Evolutionary conservation across 192 early-diverging fungal species (phyloP), one percentile per base, ranked within the genome.

Genomic region (Obelidium mucronatum): DNA sequence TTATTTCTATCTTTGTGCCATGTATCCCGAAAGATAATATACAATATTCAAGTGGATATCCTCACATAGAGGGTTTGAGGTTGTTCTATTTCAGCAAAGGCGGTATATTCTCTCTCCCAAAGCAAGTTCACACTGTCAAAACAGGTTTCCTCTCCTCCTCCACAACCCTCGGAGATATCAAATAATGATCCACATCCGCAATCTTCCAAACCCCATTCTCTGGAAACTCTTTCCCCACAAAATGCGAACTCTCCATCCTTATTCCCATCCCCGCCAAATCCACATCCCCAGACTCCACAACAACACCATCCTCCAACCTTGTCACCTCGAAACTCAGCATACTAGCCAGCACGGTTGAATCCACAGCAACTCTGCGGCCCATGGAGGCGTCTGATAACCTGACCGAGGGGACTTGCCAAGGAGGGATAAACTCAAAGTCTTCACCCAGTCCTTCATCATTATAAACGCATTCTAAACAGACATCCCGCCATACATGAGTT

Each of bases 261-360:
- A 72, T 44, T 13, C 44, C 70, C 51, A 72, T 72, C 36, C 44
- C 40, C 22, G 58, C 70, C 70, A 72, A 59, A 72, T 72, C 70
- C 17, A 53, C 52, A 15, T 53, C 17, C 3, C 70, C 70, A 11
- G 4, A 5, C n/a, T 35, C 28, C 11, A 72, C 39, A 2, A 59
- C 15, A 11, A 36, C 36, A n/a, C 70, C 70, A 40, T 72, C 70
- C 6, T 13, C 19, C 8, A 31, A 36, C 37, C 70, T 22, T 8
- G 37, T 31, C n/a, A 72, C 1, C 11, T 30, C 24, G 37, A 59
- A 72, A 13, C 59, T 34, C 13, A 72, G 53, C 15, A 58, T 26
- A 15, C 24, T 13, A 59, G 54, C 70, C 2, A 11, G 17, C 28
- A 72, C 70, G 15, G 13, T 37, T 13, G 28, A 34, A 59, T 72